Evolutionary conservation across 345 rosid genomes (phyloP).

Genomic region (Triadica sebifera): DNA sequence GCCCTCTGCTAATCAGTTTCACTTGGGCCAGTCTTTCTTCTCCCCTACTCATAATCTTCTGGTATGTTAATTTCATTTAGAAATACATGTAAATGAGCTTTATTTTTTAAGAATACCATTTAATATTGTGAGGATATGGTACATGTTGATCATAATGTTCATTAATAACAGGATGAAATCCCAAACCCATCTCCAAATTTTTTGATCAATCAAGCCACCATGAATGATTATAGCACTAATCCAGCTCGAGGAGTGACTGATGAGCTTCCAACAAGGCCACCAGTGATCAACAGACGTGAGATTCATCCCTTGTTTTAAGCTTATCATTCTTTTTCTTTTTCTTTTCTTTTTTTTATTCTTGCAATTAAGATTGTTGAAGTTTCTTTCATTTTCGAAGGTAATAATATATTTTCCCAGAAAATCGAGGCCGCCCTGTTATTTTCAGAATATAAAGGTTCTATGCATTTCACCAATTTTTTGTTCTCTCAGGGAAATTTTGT

Average conservation of each 20-base stretch:
- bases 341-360: slow-evolving; percentile 6
- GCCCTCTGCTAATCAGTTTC: slow-evolving; percentile 74
- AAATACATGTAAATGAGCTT: neutral
- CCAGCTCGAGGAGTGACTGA: slow-evolving; percentile 52
- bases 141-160: too few species aligned
- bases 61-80: slow-evolving; percentile 27
- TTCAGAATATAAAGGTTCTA: too few species aligned
- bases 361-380: neutral
- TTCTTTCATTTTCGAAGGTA: neutral
- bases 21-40: slow-evolving; percentile 65
- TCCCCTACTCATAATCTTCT: slow-evolving; percentile 56
- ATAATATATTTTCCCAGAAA: neutral
- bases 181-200: slow-evolving; percentile 40
- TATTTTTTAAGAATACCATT: neutral
- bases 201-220: slow-evolving; percentile 21
- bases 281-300: slow-evolving; percentile 82
- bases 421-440: neutral
- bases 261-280: slow-evolving; percentile 72
- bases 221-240: slow-evolving; percentile 42
- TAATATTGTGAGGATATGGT: neutral
- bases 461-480: neutral
- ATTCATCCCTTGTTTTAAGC: neutral
- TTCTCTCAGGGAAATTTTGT: neutral
- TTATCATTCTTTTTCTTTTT: neutral
- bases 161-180: slow-evolving; percentile 66